Base-by-base conservation (phyloP, 2,329 filamentous ascomycete genomes). In the Pseudogymnoascus pannorum region DNA sequence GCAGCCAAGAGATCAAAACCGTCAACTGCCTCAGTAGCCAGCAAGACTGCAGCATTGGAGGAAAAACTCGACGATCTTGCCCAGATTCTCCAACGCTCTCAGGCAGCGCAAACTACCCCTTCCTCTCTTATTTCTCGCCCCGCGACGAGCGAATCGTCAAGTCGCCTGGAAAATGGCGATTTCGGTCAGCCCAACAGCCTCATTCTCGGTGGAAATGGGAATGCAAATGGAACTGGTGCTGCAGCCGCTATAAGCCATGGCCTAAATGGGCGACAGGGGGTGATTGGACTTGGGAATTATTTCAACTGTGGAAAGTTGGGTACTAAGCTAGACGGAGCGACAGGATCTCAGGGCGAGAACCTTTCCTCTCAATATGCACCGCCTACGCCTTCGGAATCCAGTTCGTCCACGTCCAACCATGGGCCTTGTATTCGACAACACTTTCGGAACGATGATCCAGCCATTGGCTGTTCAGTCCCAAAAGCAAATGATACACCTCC, bases 11-110 rank as follows among this genome's bases (percentile, higher is more conserved):
- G 54, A 24, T 33, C 60, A 57, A 60, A 61, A 26, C 58, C 59
- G 22, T 44, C 59, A 26, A 38, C 35, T 6, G 44, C 44, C 24
- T 54, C 24, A 18, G 44, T 54, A 18, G 44, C 44, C 16, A 54
- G 24, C 12, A 66, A 64, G 36, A 64, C 64, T 8, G 64, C 64
- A 38, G 62, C 62, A 22, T 61, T 66, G 9, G 64, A 66, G 44
- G 51, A 64, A 44, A 66, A 65, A 31, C 63, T 66, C 16, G 63
- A 66, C 26, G 63, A 62, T 8, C 20, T 66, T 11, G 61, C 65
- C 26, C 60, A 59, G 40, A 63, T 63, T 57, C 62, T 63, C 24
- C 62, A 63, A 59, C 62, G 38, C 12, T 63, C 62, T 22, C 62
- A 61, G 59, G 31, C 48, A 8, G 12, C 48, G 2, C 44, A 31